These are phyloP conservation scores for Psidium friedrichsthalianum DNA, from an alignment of 345 rosid genomes.

Conservation along the genomic window DNA sequence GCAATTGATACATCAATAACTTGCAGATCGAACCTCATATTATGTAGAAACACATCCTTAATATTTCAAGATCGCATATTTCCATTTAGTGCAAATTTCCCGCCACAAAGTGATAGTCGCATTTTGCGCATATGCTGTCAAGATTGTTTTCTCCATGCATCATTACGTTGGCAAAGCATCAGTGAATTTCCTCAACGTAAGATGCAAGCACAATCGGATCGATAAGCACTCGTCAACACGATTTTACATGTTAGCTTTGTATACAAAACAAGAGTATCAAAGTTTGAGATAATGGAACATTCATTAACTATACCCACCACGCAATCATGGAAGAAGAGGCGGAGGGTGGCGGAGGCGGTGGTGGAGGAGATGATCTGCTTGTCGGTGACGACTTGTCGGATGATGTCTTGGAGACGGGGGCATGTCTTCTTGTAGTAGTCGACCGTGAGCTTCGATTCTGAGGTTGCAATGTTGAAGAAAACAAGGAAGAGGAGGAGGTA, in stretches of 20 bases:
- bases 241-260: neutral
- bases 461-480: neutral
- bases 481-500: conserved; percentile 3
- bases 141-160: neutral
- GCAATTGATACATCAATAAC: neutral
- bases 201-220: neutral
- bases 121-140: neutral
- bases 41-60: neutral
- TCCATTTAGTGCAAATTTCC: neutral
- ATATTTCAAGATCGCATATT: neutral
- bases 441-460: conserved; percentile 7
- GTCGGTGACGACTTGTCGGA: conserved; percentile 21
- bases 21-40: neutral
- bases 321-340: conserved; percentile 70
- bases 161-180: neutral
- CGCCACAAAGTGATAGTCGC: neutral
- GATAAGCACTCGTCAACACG: neutral
- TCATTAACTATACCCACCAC: conserved; percentile 5
- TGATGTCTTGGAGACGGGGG: conserved; percentile 33
- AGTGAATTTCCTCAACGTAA: neutral
- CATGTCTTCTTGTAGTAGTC: conserved; percentile 48
- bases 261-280: neutral
- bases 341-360: conserved; percentile 64
- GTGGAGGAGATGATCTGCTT: conserved; percentile 49
- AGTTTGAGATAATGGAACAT: neutral